Base-by-base conservation (phyloP, 2,329 filamentous ascomycete species). In the Geosmithia flava region DNA sequence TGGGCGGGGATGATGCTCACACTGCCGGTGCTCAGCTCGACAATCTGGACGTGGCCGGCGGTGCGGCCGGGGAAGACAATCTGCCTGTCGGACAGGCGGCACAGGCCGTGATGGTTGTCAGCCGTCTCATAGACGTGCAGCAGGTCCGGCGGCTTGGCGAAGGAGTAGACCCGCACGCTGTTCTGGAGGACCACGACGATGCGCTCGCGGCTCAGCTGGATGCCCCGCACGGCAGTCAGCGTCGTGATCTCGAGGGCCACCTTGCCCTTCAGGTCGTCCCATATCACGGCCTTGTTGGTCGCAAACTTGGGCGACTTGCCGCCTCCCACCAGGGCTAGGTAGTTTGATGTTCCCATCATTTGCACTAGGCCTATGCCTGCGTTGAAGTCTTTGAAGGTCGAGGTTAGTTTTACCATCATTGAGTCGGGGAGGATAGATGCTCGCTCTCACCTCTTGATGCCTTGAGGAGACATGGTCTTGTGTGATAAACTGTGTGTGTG, bases 1-100 rank as follows among this genome's bases (percentile, higher is more conserved):
- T 98, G 93, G 3, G 91, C 93, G 1, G 89, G 88, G 50, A 97
- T 88, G 62, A 98, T 95, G 67, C 85, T 94, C 53, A 97, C 87
- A 57, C 87, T 91, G 46, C 82, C 81, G 0, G 81, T 87, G 17
- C 74, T 71, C 11, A 94, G 67, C 56, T 94, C 82, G 47, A 95
- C 84, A 1, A 97, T 69, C 62, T 96, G 90, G 27, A 97, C 83
- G 59, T 98, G 93, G 13, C 93, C 93, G 0, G 80, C 68, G 1
- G 85, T 90, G 47, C 88, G 78, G n/a, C 91, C 91, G 0, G 91
- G 91, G 53, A 97, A 93, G 1, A 84, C 87, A 7, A 95, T 71
- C 37, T 82, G 72, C 54, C 81, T 82, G 39, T 81, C 72, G 1
- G 85, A 84, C 19, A 97, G 69, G 59, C 83, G 86, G 57, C 87